Conservation (phyloP, 805 yeast species). For the Myxozyma neotropica region DNA sequence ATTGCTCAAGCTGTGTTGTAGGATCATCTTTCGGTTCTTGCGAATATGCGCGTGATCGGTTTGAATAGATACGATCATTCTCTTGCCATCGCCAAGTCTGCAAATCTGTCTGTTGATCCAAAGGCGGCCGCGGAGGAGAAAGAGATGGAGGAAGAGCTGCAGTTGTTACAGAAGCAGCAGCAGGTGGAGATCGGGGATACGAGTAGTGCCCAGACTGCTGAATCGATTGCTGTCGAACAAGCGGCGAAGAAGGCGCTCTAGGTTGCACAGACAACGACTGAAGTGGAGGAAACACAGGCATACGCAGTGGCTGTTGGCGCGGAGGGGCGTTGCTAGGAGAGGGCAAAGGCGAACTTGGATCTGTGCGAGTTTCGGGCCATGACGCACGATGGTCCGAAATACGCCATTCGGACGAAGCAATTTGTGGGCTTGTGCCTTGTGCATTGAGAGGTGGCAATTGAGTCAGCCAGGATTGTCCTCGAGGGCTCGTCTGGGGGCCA, state of each 20-base stretch:
- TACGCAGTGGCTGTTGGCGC: neutral
- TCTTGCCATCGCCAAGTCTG: neutral
- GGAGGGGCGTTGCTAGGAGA: neutral
- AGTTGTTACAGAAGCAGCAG: neutral
- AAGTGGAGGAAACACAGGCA: neutral
- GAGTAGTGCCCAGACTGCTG: neutral
- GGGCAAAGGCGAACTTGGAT: neutral
- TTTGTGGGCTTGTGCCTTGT: neutral
- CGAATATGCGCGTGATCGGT: neutral
- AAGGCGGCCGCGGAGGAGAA: constrained; percentile 4
- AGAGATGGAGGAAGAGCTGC: neutral
- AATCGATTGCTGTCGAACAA: neutral
- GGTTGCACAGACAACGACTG: neutral
- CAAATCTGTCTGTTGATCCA: neutral
- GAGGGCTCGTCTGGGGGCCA: constrained; percentile 1
- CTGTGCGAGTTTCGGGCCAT: neutral
- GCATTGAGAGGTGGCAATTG: constrained; percentile 6
- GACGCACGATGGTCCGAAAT: neutral
- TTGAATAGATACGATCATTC: neutral
- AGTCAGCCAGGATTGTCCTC: neutral
- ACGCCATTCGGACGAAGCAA: neutral
- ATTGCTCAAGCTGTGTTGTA: constrained; percentile 7
- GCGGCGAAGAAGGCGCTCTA: neutral
- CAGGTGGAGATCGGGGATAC: no score
- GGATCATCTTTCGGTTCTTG: neutral